Evolutionary conservation across 306 rosid genomes (phyloP).

Genomic region (Cicer pinnatifidum): DNA sequence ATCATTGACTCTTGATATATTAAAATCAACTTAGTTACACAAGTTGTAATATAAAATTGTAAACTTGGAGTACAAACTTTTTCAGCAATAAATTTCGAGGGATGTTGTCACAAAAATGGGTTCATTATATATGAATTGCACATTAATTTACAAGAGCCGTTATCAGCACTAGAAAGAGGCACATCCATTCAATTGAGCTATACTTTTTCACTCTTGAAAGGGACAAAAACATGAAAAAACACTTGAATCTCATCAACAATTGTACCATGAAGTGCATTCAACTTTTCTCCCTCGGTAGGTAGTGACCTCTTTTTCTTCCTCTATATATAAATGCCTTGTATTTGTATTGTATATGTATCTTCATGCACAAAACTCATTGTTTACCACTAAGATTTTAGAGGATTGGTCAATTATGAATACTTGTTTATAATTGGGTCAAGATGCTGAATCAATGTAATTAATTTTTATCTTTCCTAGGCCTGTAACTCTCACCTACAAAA

Average conservation of each 20-base stretch:
- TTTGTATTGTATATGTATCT: background rate
- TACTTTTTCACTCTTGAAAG: slow-evolving; percentile 25
- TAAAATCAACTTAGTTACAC: too few species aligned
- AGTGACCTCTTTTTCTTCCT: slow-evolving; percentile 13
- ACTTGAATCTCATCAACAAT: slow-evolving; percentile 5
- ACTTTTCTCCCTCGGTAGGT: background rate
- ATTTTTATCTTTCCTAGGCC: slow-evolving; percentile 45
- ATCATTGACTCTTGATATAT: too few species aligned
- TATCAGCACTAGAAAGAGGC: background rate
- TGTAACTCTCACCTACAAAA: slow-evolving; percentile 51
- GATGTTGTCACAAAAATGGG: slow-evolving; percentile 38
- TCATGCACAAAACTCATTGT: slow-evolving; percentile 13
- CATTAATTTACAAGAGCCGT: slow-evolving; percentile 37
- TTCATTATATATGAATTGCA: slow-evolving; percentile 36
- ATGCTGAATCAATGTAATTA: slow-evolving; percentile 24
- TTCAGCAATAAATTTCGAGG: slow-evolving; percentile 17
- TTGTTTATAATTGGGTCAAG: slow-evolving; percentile 19
- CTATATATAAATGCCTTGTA: background rate
- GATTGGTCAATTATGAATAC: slow-evolving; percentile 32
- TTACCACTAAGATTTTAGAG: slow-evolving; percentile 6
- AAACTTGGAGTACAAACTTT: background rate
- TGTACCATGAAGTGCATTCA: background rate
- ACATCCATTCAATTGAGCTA: background rate
- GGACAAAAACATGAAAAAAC: slow-evolving; percentile 1
- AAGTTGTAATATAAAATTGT: too few species aligned